phyloP scores from a whole-genome alignment of 768 basidiomycete species.

The Hypsizygus marmoreus region DNA sequence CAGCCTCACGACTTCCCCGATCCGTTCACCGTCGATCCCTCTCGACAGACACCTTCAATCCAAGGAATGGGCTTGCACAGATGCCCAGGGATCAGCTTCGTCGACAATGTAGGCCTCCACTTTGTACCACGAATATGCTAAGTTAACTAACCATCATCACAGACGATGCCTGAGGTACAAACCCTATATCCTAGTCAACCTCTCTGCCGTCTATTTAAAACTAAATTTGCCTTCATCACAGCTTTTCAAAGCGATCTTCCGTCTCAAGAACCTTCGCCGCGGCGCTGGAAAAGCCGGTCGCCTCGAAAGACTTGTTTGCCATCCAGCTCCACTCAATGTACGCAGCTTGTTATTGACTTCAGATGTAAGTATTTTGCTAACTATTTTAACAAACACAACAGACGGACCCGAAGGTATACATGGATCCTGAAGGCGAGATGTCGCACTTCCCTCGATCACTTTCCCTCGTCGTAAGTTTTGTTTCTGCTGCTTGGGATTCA shows the following conservation, averaged over 20 bases:
- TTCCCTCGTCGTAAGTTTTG: constrained; percentile 9
- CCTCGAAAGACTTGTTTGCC: constrained; percentile 8
- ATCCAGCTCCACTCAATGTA: constrained; percentile 12
- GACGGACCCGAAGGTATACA: constrained; percentile 15
- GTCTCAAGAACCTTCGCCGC: constrained; percentile 12
- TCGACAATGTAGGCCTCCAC: constrained; percentile 19
- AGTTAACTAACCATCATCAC: neutral
- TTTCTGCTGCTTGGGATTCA: too few relatives aligned
- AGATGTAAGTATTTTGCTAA: neutral
- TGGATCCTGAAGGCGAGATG: constrained; percentile 11
- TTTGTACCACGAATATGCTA: neutral
- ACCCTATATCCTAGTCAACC: too few relatives aligned
- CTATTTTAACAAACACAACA: neutral
- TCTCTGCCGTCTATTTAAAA: too few relatives aligned
- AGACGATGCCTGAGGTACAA: constrained; percentile 28
- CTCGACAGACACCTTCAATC: constrained; percentile 15
- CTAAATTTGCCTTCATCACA: too few relatives aligned
- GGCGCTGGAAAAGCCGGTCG: constrained; percentile 14
- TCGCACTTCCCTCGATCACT: constrained; percentile 15
- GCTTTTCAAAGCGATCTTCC: constrained; percentile 21
- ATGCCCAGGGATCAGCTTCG: constrained; percentile 23
- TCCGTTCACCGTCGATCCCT: constrained; percentile 12
- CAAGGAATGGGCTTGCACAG: constrained; percentile 26
- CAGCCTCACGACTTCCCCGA: constrained; percentile 14
- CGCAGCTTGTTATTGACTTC: neutral